phyloP scores from a whole-genome alignment of 306 rosid species.

The Rosa chinensis region DNA sequence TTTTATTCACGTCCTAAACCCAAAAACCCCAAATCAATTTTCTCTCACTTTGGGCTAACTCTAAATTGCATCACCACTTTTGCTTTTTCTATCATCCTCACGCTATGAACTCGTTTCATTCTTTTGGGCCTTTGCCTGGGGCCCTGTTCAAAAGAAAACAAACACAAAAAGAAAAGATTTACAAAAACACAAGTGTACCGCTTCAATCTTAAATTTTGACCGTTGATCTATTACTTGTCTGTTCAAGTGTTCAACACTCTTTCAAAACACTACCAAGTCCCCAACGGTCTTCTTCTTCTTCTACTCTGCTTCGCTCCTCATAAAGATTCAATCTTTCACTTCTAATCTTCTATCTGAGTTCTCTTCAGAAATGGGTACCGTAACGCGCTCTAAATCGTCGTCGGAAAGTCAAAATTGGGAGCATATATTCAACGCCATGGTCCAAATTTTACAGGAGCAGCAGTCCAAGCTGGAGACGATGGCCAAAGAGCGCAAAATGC shows the following conservation, averaged over 20 bases:
- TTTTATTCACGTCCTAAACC: no score
- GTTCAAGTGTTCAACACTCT: background rate
- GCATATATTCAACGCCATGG: constrained; percentile 46
- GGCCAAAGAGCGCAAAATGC: constrained; percentile 46
- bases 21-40: no score
- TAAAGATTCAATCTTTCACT: constrained; percentile 10
- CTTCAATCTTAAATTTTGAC: background rate
- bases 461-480: constrained; percentile 65
- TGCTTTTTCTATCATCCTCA: no score
- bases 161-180: background rate
- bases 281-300: constrained; percentile 22
- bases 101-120: background rate
- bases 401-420: constrained; percentile 57
- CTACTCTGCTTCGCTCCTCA: background rate
- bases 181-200: background rate
- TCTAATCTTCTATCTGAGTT: constrained; percentile 11
- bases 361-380: constrained; percentile 35
- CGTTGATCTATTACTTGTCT: background rate
- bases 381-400: constrained; percentile 23
- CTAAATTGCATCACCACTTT: background rate
- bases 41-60: background rate
- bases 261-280: background rate
- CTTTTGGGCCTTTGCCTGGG: background rate
- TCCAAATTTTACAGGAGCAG: constrained; percentile 50
- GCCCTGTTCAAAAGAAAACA: background rate